Base-by-base conservation (phyloP, 441 rosid species). In the Hura crepitans region DNA sequence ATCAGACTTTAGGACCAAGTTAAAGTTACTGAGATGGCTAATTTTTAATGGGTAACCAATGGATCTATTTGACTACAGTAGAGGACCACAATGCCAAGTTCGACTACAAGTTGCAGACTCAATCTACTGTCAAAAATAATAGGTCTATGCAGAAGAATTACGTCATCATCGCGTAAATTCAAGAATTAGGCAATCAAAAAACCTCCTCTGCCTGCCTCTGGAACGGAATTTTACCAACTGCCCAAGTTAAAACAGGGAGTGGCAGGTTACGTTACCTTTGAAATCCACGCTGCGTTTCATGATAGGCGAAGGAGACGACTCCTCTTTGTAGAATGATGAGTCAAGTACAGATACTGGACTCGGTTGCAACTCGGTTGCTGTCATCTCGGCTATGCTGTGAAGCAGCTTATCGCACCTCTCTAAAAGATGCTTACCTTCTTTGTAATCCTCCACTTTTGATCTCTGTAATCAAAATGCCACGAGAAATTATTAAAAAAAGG, bases 321-420 rank as follows among this genome's bases (percentile, higher is more conserved):
- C 95, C 62, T 92, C 97, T 76, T 82, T 85, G 92, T 87, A 94
- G 56, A 89, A 80, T 15, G 93, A 89, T 25, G 90, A 77, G 72
- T 94, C 97, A 17, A 94, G 92, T 68, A 94, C 99, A 1, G 99
- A 94, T 6, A 92, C 94, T 0, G 99, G 99, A 80, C 97, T 92
- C 67, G 97, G 97, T 75, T 91, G 98, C 76, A 85, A 78, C 79
- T 88, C 82, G 18, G 62, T 68, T 11, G 87, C 73, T 5, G 91
- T 83, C 82, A 90, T 89, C 83, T 90, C 97, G 1, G 97, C 97
- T 33, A 91, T 91, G 82, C 87, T 90, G 74, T 87, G 75, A 12
- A 91, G 94, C 62, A 94, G 85, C 84, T 87, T 89, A 72, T 85
- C 96, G 67, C 98, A 91, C 75, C 98, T 87, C 83, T 93, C 96